Evolutionary conservation across 169 alveolate genomes (phyloP).

Genomic region (Eimeria necatrix): DNA sequence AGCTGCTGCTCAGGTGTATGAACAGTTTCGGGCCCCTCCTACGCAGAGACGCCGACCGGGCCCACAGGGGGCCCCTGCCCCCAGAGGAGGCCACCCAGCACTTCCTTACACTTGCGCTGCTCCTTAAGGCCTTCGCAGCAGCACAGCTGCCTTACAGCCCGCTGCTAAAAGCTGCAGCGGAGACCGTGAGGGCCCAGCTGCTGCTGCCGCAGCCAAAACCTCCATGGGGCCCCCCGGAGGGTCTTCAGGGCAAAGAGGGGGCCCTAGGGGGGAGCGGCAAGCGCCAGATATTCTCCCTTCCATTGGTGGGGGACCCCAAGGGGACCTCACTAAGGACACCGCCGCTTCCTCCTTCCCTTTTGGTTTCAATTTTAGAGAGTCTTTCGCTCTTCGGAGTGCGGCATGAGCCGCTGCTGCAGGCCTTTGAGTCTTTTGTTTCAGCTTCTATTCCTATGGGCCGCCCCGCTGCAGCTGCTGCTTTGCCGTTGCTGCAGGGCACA

Average conservation of each 20-base stretch:
- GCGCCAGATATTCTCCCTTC: background rate
- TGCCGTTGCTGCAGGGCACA: too few species aligned
- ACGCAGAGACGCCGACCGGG: background rate
- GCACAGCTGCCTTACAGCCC: constrained; percentile 42
- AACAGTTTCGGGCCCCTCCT: constrained; percentile 44
- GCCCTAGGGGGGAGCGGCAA: background rate
- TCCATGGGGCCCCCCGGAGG: background rate
- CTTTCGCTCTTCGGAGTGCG: background rate
- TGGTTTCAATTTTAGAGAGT: background rate
- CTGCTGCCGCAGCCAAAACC: background rate
- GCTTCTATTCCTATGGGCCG: background rate
- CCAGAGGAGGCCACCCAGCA: constrained; percentile 10
- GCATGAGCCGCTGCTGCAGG: constrained; percentile 10
- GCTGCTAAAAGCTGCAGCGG: constrained; percentile 2
- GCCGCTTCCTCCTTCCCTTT: background rate
- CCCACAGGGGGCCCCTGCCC: background rate
- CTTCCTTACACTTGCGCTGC: constrained; percentile 23
- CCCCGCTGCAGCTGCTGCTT: background rate
- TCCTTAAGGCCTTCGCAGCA: constrained; percentile 56
- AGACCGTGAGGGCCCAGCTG: background rate
- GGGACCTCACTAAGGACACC: background rate
- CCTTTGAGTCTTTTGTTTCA: background rate
- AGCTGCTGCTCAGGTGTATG: background rate
- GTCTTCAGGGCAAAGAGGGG: background rate
- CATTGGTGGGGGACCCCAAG: background rate